Base-by-base conservation (phyloP, 2,329 filamentous ascomycete genomes). In the Biscogniauxia sp. region DNA sequence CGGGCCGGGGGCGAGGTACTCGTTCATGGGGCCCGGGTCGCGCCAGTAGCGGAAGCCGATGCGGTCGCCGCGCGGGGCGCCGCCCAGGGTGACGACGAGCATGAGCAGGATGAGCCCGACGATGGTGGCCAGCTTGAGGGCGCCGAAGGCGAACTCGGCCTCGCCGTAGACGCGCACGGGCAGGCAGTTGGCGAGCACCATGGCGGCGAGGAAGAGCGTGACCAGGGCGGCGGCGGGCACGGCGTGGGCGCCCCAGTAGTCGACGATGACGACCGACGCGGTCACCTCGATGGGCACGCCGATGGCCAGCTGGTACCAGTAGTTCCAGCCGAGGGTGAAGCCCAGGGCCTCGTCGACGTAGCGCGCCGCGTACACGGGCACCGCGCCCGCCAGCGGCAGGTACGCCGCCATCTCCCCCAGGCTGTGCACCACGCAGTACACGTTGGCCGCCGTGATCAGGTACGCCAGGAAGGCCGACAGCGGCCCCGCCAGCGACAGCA, bases 341-440 rank as follows among this genome's bases (percentile, higher is more conserved):
- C 77, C 80, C 8, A 80, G 73, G 1, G 78, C 77, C 41, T 78
- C 76, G 58, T 81, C 79, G 54, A 81, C 79, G 59, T 77, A 82
- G n/a, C 79, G 76, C 19, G 77, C 73, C 9, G 80, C 80, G 55
- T 82, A 83, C 23, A 81, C 73, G 5, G 80, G 77, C 7, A 84
- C 79, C 5, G 80, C 80, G n/a, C 82, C 81, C 26, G 84, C 77
- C 63, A 87, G 73, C 3, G 86, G 84, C 56, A 89, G 80, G 77
- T 85, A 88, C 32, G 86, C 81, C 20, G 85, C 84, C 77, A 88
- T 84, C 73, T 86, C 83, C 20, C 80, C 80, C 58, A 88, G 81
- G 68, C 74, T 74, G 63, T 76, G 74, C 59, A 82, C 79, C 28
- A 82, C 79, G 55, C 77, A 80, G 67, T 76, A 81, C n/a, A 82